Percentiles rank a stretch among this genome's conserved stretches.
Conservation (phyloP, 306 rosid species). For the Cicer chorassanicum region DNA sequence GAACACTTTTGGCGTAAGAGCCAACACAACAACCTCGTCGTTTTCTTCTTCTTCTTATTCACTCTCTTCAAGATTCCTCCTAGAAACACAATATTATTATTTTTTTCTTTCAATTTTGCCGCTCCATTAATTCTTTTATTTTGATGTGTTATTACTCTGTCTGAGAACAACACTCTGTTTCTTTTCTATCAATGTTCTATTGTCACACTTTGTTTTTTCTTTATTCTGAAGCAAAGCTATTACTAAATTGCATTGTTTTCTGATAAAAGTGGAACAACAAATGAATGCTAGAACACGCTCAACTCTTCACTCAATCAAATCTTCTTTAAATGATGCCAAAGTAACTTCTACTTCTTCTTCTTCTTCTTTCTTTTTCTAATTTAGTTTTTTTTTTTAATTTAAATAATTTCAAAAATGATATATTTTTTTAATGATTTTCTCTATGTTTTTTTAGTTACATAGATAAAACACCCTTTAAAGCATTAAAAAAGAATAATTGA, state of each 20-base stretch:
- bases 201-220: constrained; percentile 21
- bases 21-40: too few relatives aligned
- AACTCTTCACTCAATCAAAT: constrained; percentile 66
- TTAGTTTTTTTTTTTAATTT: not conserved
- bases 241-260: constrained; percentile 39
- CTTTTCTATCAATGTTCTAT: not conserved
- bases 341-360: constrained; percentile 51
- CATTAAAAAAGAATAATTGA: constrained; percentile 32
- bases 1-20: too few relatives aligned
- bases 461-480: constrained; percentile 18
- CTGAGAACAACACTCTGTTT: constrained; percentile 18
- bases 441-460: not conserved
- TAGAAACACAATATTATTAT: too few relatives aligned
- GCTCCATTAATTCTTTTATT: constrained; percentile 57
- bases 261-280: constrained; percentile 43
- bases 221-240: constrained; percentile 40
- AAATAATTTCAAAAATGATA: not conserved
- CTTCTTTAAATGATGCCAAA: constrained; percentile 66
- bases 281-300: constrained; percentile 81
- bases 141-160: not conserved
- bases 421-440: too few relatives aligned
- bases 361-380: constrained; percentile 10
- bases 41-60: too few relatives aligned
- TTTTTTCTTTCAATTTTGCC: constrained; percentile 63
- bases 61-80: too few relatives aligned